These are phyloP conservation scores for Lagenidium giganteum DNA, from an alignment of 352 stramenopile genomes.

Conservation along the genomic window DNA sequence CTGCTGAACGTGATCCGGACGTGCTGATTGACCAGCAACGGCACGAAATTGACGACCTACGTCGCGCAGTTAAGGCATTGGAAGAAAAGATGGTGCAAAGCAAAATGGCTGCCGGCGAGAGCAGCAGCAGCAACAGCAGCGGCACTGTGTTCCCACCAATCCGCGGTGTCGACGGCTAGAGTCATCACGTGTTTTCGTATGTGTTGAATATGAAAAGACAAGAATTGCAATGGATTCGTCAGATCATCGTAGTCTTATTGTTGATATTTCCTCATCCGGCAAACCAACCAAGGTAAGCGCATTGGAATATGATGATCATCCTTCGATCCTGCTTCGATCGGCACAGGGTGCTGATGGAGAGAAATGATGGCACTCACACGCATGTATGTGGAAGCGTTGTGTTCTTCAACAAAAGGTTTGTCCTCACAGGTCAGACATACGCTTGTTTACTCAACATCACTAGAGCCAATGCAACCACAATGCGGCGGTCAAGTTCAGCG, in stretches of 20 bases:
- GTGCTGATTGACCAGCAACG: slow-evolving; percentile 49
- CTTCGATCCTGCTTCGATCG: too few relatives aligned
- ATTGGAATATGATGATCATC: slow-evolving; percentile 63
- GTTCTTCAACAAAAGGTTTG: slow-evolving; percentile 47
- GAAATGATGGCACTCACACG: not conserved
- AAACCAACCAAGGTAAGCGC: slow-evolving; percentile 45
- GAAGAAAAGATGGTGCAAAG: slow-evolving; percentile 43
- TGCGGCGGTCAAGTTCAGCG: slow-evolving; percentile 8
- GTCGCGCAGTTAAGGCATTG: slow-evolving; percentile 70
- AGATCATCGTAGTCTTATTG: slow-evolving; percentile 88
- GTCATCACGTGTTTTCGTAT: too few relatives aligned
- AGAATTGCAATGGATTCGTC: too few relatives aligned
- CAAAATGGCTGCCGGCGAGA: not conserved
- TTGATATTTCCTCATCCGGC: slow-evolving; percentile 59
- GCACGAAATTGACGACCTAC: slow-evolving; percentile 70
- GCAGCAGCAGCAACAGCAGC: too few relatives aligned
- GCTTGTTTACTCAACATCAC: slow-evolving; percentile 79
- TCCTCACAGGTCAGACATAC: slow-evolving; percentile 87
- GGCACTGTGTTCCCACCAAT: slow-evolving; percentile 47
- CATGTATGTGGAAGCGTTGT: slow-evolving; percentile 8
- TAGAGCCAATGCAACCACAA: slow-evolving; percentile 18
- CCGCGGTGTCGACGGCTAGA: slow-evolving; percentile 33
- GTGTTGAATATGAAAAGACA: too few relatives aligned
- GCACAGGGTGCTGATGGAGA: slow-evolving; percentile 1
- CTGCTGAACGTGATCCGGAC: slow-evolving; percentile 35